Conservation (phyloP, 2,329 filamentous ascomycete species). For the Colletotrichum navitas region DNA sequence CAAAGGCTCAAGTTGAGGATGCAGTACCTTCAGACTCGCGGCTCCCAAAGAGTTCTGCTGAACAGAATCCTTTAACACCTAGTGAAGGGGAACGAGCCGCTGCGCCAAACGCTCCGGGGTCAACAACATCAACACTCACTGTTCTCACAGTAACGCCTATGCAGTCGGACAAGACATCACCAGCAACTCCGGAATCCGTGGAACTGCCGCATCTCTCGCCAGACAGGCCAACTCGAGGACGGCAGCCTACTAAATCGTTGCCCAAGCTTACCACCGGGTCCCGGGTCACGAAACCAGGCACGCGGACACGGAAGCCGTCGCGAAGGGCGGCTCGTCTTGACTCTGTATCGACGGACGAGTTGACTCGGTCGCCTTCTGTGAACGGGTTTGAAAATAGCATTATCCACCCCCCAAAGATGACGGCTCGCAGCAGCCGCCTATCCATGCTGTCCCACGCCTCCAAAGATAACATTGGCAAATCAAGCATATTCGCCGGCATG, state of each 20-base stretch:
- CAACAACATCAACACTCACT: conserved; percentile 57
- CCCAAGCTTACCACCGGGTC: conserved; percentile 11
- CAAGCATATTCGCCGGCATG: conserved; percentile 80
- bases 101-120: conserved; percentile 26
- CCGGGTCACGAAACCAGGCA: conserved; percentile 39
- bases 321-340: conserved; percentile 48
- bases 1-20: not conserved
- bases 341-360: conserved; percentile 63
- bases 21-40: not conserved
- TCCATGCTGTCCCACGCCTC: conserved; percentile 32
- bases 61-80: conserved; percentile 18
- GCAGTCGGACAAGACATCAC: conserved; percentile 53
- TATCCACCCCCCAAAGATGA: conserved; percentile 46
- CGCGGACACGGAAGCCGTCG: conserved; percentile 41
- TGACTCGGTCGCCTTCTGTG: conserved; percentile 56
- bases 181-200: conserved; percentile 52
- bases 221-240: conserved; percentile 24
- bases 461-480: conserved; percentile 18
- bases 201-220: conserved; percentile 33
- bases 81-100: not conserved
- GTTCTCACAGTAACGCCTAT: conserved; percentile 55
- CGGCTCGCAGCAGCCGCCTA: conserved; percentile 35
- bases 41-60: not conserved
- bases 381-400: conserved; percentile 55
- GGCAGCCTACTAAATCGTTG: conserved; percentile 12